Evolutionary conservation across 2,329 filamentous ascomycete species (phyloP).

Genomic region (Bertia moriformis): DNA sequence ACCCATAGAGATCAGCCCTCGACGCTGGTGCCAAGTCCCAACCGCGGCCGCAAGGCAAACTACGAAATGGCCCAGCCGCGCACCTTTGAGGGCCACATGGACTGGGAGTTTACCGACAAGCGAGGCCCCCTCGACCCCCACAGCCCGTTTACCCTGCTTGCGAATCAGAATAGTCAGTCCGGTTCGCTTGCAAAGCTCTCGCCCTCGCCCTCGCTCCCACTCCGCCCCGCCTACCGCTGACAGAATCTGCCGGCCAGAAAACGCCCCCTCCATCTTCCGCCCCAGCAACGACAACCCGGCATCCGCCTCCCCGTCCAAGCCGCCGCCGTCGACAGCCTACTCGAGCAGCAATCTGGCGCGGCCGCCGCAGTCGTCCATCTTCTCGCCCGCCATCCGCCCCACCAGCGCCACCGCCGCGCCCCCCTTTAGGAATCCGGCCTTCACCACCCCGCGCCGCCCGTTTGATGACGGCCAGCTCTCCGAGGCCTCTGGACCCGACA

Average conservation of each 20-base stretch:
- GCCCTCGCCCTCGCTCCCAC: no score
- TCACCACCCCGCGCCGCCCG: slow-evolving; percentile 46
- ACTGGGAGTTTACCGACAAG: slow-evolving; percentile 47
- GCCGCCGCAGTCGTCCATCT: slow-evolving; percentile 23
- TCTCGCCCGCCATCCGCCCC: slow-evolving; percentile 26
- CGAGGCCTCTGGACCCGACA: slow-evolving; percentile 40
- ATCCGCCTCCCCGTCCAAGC: slow-evolving; percentile 22
- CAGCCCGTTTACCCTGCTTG: slow-evolving; percentile 44
- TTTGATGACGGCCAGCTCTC: slow-evolving; percentile 42
- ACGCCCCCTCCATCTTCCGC: slow-evolving; percentile 11
- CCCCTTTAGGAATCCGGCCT: slow-evolving; percentile 47
- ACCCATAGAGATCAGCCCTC: no score
- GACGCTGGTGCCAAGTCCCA: no score
- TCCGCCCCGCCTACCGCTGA: no score
- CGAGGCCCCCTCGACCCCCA: slow-evolving; percentile 41
- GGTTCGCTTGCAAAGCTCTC: no score
- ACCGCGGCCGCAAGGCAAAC: no score
- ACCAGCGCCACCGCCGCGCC: slow-evolving; percentile 25
- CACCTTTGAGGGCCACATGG: slow-evolving; percentile 47
- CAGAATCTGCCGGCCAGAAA: no score
- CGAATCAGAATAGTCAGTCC: slow-evolving; percentile 5
- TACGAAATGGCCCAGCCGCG: slow-evolving; percentile 17
- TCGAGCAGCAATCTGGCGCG: slow-evolving; percentile 18
- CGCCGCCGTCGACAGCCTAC: slow-evolving; percentile 16
- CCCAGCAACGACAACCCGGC: slow-evolving; percentile 6